Base-by-base conservation (phyloP, 1,139 yeast genomes). In the Yamadazyma pseudoaaseri region DNA sequence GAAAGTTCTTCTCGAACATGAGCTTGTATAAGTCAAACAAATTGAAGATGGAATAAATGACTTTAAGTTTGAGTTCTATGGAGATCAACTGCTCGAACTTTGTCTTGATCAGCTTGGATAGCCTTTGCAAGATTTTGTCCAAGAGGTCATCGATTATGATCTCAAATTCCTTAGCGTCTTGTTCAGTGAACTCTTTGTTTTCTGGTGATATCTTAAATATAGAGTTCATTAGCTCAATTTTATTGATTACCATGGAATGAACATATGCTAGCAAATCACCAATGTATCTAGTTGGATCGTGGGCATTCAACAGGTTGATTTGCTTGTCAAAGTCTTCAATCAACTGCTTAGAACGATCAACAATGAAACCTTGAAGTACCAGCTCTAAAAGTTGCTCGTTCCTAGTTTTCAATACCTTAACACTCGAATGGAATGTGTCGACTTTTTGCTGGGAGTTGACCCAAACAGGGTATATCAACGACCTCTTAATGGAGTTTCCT, bases 241-340 rank as follows among this genome's bases (percentile, higher is more conserved):
- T 98, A 56, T 86, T 86, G 4, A 89, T 95, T 22, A 90, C 81
- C n/a, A 87, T 73, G 0, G 94, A 77, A 52, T 94, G 97, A 10
- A 90, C 73, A 63, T 86, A 86, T 1, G 98, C 98, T 29, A 92
- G 62, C 20, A 92, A 72, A 54, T 89, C 97, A 17, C 97, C 96
- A 13, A 86, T 71, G 47, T 81, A 89, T 38, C 96, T 68, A 13
- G 79, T 65, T 2, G 96, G 86, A 56, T 92, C 97, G 53, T 83
- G 86, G 0, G 90, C 82, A 8, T 82, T 74, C 31, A 82, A 62
- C 3, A 22, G 24, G 26, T 30, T 33, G 22, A 42, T 17, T 49
- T 81, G 89, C 20, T 60, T 60, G 27, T 71, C 48, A 44, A 83
- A 81, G 25, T 82, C 87, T 32, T 79, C 83, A 2, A 75, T 60